Percentiles rank a stretch among this genome's conserved stretches.
Evolutionary conservation across 345 rosid genomes (phyloP).

Genomic region (Theobroma cacao): DNA sequence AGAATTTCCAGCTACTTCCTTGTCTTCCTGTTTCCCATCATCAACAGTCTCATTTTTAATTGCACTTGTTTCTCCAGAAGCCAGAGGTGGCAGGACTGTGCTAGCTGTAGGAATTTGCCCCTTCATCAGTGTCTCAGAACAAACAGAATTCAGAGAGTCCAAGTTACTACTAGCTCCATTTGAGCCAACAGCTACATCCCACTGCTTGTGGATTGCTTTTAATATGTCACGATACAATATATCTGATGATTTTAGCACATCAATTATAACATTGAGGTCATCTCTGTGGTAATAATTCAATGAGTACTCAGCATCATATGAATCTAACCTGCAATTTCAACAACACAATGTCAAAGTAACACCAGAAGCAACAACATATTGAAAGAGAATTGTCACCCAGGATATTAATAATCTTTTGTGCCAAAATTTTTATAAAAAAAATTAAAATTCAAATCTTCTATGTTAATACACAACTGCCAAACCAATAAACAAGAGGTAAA

Average conservation of each 20-base stretch:
- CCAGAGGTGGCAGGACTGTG: slow-evolving; percentile 12
- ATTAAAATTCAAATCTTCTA: background rate
- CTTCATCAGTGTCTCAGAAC: slow-evolving; percentile 27
- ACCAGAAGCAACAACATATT: background rate
- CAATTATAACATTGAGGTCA: slow-evolving; percentile 57
- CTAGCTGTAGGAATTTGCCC: slow-evolving; percentile 31
- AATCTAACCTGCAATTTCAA: slow-evolving; percentile 70
- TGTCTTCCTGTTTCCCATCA: slow-evolving; percentile 37
- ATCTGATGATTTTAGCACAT: slow-evolving; percentile 63
- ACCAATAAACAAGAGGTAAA: slow-evolving; percentile 3
- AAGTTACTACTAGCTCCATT: slow-evolving; percentile 35
- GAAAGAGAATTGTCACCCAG: background rate
- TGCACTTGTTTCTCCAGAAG: slow-evolving; percentile 26
- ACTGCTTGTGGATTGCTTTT: slow-evolving; percentile 58
- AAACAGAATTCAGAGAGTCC: slow-evolving; percentile 32
- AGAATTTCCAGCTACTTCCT: slow-evolving; percentile 37
- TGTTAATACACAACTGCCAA: background rate
- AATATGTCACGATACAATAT: slow-evolving; percentile 46
- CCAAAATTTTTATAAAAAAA: background rate
- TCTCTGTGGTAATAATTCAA: slow-evolving; percentile 59
- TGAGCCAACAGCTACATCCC: slow-evolving; percentile 45
- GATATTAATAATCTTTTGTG: background rate
- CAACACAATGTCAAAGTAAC: slow-evolving; percentile 15
- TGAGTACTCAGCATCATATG: slow-evolving; percentile 40
- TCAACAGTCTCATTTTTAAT: slow-evolving; percentile 29